phyloP scores from a whole-genome alignment of 75 land plant genomes.

The Gnetum montanum region DNA sequence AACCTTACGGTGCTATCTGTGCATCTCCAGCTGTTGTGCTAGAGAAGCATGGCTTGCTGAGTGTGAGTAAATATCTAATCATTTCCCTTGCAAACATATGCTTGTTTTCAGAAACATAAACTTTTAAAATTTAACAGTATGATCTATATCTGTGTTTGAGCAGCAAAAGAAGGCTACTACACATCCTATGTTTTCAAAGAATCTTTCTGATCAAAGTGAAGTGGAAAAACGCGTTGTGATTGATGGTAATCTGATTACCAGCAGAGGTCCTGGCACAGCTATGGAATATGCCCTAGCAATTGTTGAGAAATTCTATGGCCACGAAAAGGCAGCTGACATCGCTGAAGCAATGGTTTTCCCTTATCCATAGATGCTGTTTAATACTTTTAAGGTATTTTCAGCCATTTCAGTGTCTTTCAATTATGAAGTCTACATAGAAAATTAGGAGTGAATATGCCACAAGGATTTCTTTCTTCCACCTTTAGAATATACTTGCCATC shows the following conservation, averaged over 20 bases:
- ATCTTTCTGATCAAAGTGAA: constrained; percentile 65
- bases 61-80: constrained; percentile 23
- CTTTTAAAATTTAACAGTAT: background rate
- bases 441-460: too few species aligned
- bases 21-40: constrained; percentile 94
- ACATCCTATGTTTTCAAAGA: constrained; percentile 67
- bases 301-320: constrained; percentile 71
- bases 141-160: background rate
- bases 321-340: constrained; percentile 42
- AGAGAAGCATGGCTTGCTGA: constrained; percentile 60
- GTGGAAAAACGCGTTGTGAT: constrained; percentile 67
- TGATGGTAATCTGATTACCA: constrained; percentile 81
- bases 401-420: too few species aligned
- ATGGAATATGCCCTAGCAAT: constrained; percentile 84
- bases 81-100: background rate
- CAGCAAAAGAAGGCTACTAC: constrained; percentile 97
- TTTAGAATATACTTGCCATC: too few species aligned
- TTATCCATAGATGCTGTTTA: constrained; percentile 17
- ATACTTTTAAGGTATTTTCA: too few species aligned
- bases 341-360: constrained; percentile 69
- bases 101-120: background rate
- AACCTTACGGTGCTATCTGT: constrained; percentile 84
- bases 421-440: too few species aligned
- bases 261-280: constrained; percentile 86
- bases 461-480: too few species aligned